A percentile compares a stretch with the other conserved stretches of the same genome.
These are phyloP conservation scores for Ascodesmis nigricans DNA, from an alignment of 495 filamentous ascomycete genomes.

Conservation along the genomic window DNA sequence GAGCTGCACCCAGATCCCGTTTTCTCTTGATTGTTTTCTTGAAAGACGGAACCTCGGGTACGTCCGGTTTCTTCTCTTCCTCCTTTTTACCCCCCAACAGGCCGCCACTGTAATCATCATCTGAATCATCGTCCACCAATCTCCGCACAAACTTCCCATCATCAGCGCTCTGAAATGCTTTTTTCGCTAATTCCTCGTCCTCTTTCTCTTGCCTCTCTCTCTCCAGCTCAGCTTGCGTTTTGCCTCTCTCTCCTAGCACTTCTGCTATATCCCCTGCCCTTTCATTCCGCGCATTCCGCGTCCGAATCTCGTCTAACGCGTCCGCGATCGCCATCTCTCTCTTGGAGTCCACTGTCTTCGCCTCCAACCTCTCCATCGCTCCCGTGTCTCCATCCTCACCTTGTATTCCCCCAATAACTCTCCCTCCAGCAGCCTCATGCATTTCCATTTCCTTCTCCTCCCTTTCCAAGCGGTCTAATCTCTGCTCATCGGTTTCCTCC, in stretches of 20 bases:
- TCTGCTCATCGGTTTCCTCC: conserved; percentile 78
- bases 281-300: conserved; percentile 69
- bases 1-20: conserved; percentile 43
- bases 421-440: no score
- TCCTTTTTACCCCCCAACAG: conserved; percentile 1
- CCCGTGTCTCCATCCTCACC: no score
- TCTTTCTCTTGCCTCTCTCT: conserved; percentile 47
- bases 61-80: conserved; percentile 6
- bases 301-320: conserved; percentile 83
- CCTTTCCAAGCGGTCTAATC: conserved; percentile 59
- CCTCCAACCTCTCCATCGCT: conserved; percentile 59
- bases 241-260: conserved; percentile 28
- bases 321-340: conserved; percentile 94
- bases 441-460: conserved; percentile 44
- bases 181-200: conserved; percentile 62
- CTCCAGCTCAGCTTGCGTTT: conserved; percentile 33
- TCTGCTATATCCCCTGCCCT: conserved; percentile 43
- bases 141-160: conserved; percentile 25
- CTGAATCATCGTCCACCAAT: conserved; percentile 20
- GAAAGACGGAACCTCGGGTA: conserved; percentile 36
- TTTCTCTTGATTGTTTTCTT: conserved; percentile 64
- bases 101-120: no score
- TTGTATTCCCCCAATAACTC: conserved; percentile 34
- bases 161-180: conserved; percentile 46
- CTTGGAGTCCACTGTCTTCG: conserved; percentile 79